Percentiles rank a stretch among this genome's conserved stretches.
phyloP scores from a whole-genome alignment of 257 asterid genomes.

The Solanum phureja region DNA sequence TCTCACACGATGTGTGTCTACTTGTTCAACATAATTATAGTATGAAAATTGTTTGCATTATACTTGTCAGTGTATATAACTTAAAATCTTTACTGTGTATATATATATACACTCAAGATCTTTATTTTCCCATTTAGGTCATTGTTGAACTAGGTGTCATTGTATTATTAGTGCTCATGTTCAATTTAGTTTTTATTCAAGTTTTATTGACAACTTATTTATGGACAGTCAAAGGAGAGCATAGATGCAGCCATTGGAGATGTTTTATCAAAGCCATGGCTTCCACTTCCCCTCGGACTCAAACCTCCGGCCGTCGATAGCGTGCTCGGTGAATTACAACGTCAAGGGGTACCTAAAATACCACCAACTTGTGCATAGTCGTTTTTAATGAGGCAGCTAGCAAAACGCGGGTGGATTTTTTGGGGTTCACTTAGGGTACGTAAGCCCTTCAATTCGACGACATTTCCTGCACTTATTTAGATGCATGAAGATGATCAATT shows the following conservation, averaged over 20 bases:
- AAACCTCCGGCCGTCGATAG: slow-evolving; percentile 73
- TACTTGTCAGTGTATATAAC: background rate
- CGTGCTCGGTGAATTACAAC: slow-evolving; percentile 75
- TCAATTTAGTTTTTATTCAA: background rate
- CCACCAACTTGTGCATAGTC: slow-evolving; percentile 51
- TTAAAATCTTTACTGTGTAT: background rate
- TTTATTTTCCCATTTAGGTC: background rate
- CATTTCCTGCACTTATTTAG: slow-evolving; percentile 25
- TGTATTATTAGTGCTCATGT: background rate
- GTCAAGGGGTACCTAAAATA: slow-evolving; percentile 68
- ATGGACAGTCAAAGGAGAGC: slow-evolving; percentile 74
- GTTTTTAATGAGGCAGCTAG: background rate
- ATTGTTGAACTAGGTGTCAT: background rate
- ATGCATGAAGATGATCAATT: background rate
- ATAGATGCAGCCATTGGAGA: slow-evolving; percentile 93
- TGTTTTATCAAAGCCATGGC: slow-evolving; percentile 84
- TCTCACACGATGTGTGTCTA: background rate
- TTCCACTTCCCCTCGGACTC: slow-evolving; percentile 86
- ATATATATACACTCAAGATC: no score
- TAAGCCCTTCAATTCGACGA: slow-evolving; percentile 53
- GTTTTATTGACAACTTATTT: background rate
- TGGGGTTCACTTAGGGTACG: background rate
- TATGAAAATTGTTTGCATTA: background rate
- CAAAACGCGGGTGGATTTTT: background rate
- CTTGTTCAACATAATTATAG: background rate